Evolutionary conservation across 2,329 filamentous ascomycete genomes (phyloP).

Genomic region (Colletotrichum sp.): DNA sequence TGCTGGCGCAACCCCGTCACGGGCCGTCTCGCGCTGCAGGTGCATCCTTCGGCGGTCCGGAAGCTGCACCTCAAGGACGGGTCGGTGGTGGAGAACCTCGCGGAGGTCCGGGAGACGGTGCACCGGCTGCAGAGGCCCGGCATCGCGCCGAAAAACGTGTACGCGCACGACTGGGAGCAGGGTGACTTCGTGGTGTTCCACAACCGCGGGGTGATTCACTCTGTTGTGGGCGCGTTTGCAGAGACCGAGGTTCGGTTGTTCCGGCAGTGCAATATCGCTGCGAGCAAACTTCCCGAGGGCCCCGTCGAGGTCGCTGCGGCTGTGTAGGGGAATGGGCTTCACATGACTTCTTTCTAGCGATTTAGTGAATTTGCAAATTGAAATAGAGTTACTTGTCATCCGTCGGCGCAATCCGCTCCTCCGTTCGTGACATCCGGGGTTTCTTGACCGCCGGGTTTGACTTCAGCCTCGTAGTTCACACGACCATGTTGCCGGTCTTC

Average conservation of each 20-base stretch:
- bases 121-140: slow-evolving; percentile 73
- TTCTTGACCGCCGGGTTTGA: background rate
- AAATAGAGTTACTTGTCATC: background rate
- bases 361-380: background rate
- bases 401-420: background rate
- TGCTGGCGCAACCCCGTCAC: slow-evolving; percentile 79
- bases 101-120: slow-evolving; percentile 70
- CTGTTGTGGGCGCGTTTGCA: slow-evolving; percentile 76
- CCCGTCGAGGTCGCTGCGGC: slow-evolving; percentile 32
- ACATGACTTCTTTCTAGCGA: background rate
- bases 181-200: slow-evolving; percentile 81
- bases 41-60: slow-evolving; percentile 75
- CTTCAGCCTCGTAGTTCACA: background rate
- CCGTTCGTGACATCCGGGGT: background rate
- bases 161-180: slow-evolving; percentile 78
- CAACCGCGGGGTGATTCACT: slow-evolving; percentile 77
- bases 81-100: slow-evolving; percentile 71
- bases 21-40: slow-evolving; percentile 71
- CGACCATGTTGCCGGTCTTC: background rate
- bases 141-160: slow-evolving; percentile 72
- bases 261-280: slow-evolving; percentile 81
- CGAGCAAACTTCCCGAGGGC: slow-evolving; percentile 60
- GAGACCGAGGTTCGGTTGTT: slow-evolving; percentile 78
- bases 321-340: background rate
- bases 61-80: slow-evolving; percentile 72